A percentile compares a stretch with the other conserved stretches of the same genome.
Conservation (phyloP, 1,284 basidiomycete species). For the Fomitiporia mediterranea region DNA sequence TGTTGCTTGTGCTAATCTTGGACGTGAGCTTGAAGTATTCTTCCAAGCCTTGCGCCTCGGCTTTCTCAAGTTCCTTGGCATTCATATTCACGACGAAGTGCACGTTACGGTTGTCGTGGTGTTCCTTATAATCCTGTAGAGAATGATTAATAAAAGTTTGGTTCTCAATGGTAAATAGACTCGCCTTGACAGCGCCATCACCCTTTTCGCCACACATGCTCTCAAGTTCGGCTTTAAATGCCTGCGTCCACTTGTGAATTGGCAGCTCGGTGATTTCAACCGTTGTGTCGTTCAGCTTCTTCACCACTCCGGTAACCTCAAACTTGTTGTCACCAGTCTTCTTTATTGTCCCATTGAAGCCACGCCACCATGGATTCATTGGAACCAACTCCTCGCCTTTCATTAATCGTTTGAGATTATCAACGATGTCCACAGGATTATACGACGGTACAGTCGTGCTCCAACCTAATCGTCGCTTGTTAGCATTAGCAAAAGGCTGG, state of each 20-base stretch:
- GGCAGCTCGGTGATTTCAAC: constrained; percentile 96
- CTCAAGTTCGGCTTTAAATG: constrained; percentile 90
- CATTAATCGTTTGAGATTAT: constrained; percentile 87
- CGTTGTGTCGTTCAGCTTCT: constrained; percentile 81
- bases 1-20: constrained; percentile 88
- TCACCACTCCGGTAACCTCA: constrained; percentile 74
- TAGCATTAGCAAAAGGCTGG: not conserved
- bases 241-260: constrained; percentile 92
- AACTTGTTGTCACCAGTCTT: constrained; percentile 81
- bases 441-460: constrained; percentile 92
- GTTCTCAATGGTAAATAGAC: constrained; percentile 20
- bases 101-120: constrained; percentile 90
- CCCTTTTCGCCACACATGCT: constrained; percentile 72
- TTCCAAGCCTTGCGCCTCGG: constrained; percentile 82
- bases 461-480: constrained; percentile 63
- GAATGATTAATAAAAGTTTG: not conserved
- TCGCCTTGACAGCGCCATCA: constrained; percentile 61
- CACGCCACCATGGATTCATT: constrained; percentile 98
- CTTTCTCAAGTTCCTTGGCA: constrained; percentile 79
- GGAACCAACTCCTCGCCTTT: constrained; percentile 76
- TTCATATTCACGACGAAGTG: constrained; percentile 87
- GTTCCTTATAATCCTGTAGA: constrained; percentile 87
- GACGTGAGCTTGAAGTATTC: constrained; percentile 90
- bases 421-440: constrained; percentile 89
- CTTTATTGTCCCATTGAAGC: constrained; percentile 88